Evolutionary conservation across 116 monocot species (phyloP).

Genomic region (Phalaenopsis hybrid): DNA sequence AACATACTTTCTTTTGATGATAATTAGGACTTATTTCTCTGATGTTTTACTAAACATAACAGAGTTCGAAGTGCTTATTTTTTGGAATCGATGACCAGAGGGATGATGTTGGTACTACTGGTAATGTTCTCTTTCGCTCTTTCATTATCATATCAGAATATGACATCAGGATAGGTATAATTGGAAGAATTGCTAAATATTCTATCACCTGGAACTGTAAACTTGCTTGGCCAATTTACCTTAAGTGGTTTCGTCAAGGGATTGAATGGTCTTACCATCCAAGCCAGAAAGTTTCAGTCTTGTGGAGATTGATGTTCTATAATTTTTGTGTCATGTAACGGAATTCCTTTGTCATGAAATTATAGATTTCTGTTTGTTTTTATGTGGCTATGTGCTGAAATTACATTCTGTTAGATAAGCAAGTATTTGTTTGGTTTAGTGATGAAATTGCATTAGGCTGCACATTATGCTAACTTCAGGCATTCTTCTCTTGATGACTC

Average conservation of each 20-base stretch:
- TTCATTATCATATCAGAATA: not conserved
- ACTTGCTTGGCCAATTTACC: not conserved
- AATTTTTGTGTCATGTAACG: not conserved
- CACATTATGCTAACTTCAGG: not conserved
- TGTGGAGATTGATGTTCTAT: not conserved
- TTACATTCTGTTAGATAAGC: not conserved
- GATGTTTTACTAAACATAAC: constrained; percentile 13
- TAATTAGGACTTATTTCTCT: constrained; percentile 3
- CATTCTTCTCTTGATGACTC: not conserved
- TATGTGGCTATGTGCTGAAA: too few species aligned
- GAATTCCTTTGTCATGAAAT: not conserved
- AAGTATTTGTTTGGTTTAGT: not conserved
- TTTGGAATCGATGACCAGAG: constrained; percentile 79
- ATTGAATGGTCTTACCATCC: not conserved
- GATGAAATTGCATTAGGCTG: not conserved
- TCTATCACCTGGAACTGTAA: not conserved
- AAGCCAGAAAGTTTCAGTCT: not conserved
- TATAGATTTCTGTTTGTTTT: not conserved
- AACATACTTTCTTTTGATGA: constrained; percentile 6
- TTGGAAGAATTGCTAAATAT: not conserved
- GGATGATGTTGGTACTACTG: constrained; percentile 70
- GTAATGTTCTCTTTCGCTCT: constrained; percentile 22
- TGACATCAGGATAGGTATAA: not conserved
- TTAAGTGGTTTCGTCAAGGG: not conserved
- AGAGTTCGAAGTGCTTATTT: constrained; percentile 84